Conservation (phyloP, 345 rosid species). For the Eucalyptus curtisii region DNA sequence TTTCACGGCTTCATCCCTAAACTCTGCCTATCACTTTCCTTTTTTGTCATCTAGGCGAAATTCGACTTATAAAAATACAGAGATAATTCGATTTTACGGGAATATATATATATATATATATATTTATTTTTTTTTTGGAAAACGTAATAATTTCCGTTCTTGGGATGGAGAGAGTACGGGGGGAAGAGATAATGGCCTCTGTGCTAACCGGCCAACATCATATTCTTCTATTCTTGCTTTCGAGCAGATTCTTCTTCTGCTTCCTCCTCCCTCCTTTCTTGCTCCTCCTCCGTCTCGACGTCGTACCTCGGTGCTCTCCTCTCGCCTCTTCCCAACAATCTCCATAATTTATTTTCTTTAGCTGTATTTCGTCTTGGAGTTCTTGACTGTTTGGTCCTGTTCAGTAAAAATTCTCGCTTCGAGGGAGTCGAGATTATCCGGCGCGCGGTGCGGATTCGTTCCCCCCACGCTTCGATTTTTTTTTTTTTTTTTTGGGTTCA, state of each 20-base stretch:
- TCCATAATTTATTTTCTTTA: neutral
- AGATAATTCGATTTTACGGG: neutral
- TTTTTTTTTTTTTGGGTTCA: neutral
- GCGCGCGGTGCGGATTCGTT: neutral
- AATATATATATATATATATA: too few species aligned
- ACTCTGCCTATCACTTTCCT: neutral
- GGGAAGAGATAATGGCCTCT: neutral
- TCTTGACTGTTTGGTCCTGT: neutral
- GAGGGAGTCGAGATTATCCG: neutral
- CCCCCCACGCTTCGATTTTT: neutral
- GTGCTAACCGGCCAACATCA: neutral
- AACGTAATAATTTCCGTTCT: neutral
- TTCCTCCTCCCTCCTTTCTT: neutral
- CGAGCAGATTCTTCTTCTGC: neutral
- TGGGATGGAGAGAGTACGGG: neutral
- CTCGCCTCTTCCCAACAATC: neutral
- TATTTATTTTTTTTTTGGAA: neutral
- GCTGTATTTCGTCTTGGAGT: neutral
- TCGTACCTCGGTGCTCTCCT: neutral
- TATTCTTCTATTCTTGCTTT: neutral
- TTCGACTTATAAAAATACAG: neutral
- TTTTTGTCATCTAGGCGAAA: neutral
- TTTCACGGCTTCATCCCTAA: neutral
- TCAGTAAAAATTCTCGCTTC: neutral
- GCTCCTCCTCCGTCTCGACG: neutral